Evolutionary conservation across 1,139 yeast genomes (phyloP).

Genomic region (Nakaseomyces glabratus): DNA sequence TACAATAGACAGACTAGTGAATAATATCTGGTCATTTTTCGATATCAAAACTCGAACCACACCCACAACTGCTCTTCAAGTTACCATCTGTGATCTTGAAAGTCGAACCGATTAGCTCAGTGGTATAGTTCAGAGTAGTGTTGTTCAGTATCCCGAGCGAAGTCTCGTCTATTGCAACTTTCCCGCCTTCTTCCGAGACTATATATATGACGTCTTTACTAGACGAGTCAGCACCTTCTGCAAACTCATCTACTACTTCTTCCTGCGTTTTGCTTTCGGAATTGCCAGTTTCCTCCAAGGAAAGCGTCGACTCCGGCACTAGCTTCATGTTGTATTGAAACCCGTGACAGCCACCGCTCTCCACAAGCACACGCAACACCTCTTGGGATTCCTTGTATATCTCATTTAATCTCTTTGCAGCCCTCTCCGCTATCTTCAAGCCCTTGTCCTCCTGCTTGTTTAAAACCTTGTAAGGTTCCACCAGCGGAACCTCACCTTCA

Average conservation of each 20-base stretch:
- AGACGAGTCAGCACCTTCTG: constrained; percentile 51
- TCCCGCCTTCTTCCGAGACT: constrained; percentile 20
- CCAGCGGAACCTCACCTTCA: constrained; percentile 11
- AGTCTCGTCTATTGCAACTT: constrained; percentile 67
- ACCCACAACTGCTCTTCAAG: constrained; percentile 89
- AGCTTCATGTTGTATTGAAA: constrained; percentile 78
- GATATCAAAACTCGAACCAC: constrained; percentile 91
- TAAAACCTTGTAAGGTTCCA: constrained; percentile 21
- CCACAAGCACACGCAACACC: constrained; percentile 71
- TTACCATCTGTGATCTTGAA: constrained; percentile 85
- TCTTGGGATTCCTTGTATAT: constrained; percentile 46
- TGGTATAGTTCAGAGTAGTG: constrained; percentile 79
- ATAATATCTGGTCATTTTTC: constrained; percentile 10
- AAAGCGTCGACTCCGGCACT: constrained; percentile 32
- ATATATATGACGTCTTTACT: constrained; percentile 19
- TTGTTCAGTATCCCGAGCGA: constrained; percentile 78
- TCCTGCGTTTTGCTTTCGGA: constrained; percentile 17
- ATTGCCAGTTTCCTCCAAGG: constrained; percentile 6
- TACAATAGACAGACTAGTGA: too few species aligned
- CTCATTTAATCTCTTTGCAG: constrained; percentile 44
- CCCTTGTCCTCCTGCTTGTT: constrained; percentile 20
- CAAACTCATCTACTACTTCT: constrained; percentile 39
- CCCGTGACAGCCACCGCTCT: constrained; percentile 98
- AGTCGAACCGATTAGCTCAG: constrained; percentile 90
- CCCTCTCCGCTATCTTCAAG: constrained; percentile 35